Evolutionary conservation across 768 basidiomycete species (phyloP), one percentile per base, ranked within the genome.

Genomic region (Leccinellum albellum): DNA sequence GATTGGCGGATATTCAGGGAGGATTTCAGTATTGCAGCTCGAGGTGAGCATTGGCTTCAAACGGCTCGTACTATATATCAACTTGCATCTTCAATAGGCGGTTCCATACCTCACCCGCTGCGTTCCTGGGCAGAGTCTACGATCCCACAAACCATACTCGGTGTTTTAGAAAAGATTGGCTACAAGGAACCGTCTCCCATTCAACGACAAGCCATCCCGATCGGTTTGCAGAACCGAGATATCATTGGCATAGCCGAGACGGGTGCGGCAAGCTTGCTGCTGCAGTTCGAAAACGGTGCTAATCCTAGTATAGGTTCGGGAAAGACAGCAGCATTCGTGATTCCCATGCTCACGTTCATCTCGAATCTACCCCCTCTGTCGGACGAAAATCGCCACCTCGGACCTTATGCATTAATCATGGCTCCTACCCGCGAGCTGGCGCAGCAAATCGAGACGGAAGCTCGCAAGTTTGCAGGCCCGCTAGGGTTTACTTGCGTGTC

Each of bases 1-100:
- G 97, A 99, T 70, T 99, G 97, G 97, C 85, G 97, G 65, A 99
- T 99, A 70, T 98, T 99, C 78, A 79, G 95, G 59, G 97, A 98
- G 73, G 97, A 99, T 74, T 99, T 96, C 76, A 95, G 88, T 66
- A 99, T 99, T 57, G 86, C 92, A 56, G 88, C 95, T 1, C 76
- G 95, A 73, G 96, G 95, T 88, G 51, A 70, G 33, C 6, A 35
- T n/a, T 56, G 40, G 49, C 55, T 48, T 53, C 26, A 23, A 28
- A 20, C 15, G 20, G 1, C 56, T 47, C 28, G 20, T 47, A 24
- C 17, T 29, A 5, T 24, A 28, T 55, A 6, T 33, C 49, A 20
- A 64, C 23, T 15, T 35, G 42, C 50, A 37, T 57, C 13, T 49
- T 54, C 49, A 58, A 1, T 63, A 94, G 92, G 93, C 73, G 97